Evolutionary conservation across 2,329 filamentous ascomycete genomes (phyloP).

Genomic region (Alternaria postmessia): DNA sequence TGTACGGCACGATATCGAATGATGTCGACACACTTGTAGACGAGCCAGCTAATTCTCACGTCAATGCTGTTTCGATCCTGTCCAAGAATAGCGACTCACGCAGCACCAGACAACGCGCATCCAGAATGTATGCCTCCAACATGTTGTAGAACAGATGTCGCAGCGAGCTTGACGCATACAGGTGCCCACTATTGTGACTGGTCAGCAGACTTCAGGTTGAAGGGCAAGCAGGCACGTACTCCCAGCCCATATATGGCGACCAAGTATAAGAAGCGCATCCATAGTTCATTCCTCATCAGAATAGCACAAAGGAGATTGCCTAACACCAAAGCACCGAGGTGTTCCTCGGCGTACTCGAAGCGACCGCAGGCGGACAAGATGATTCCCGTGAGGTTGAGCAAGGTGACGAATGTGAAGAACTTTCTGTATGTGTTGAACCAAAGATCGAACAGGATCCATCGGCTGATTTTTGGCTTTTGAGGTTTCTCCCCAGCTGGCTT

Average conservation of each 20-base stretch:
- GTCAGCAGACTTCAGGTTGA: conserved; percentile 8
- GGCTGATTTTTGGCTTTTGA: conserved; percentile 33
- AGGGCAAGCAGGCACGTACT: conserved; percentile 21
- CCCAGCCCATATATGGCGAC: conserved; percentile 43
- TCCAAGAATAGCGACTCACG: conserved; percentile 25
- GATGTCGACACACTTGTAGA: conserved; percentile 48
- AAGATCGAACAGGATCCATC: conserved; percentile 42
- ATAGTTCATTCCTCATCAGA: conserved; percentile 46
- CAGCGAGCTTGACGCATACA: conserved; percentile 39
- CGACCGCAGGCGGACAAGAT: conserved; percentile 37
- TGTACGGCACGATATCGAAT: conserved; percentile 44
- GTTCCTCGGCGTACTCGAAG: conserved; percentile 45
- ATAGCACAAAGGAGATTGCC: conserved; percentile 45
- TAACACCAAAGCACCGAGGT: conserved; percentile 44
- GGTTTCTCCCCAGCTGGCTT: conserved; percentile 21
- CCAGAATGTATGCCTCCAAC: conserved; percentile 48
- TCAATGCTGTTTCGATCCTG: conserved; percentile 14
- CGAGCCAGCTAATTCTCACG: conserved; percentile 35
- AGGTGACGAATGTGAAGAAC: conserved; percentile 44
- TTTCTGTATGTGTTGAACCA: conserved; percentile 50
- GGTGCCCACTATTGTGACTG: conserved; percentile 40
- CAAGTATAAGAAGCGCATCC: conserved; percentile 44
- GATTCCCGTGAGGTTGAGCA: conserved; percentile 43
- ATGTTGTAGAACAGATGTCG: conserved; percentile 45
- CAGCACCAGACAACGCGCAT: conserved; percentile 46